A percentile compares a stretch with the other conserved stretches of the same genome.
Evolutionary conservation across 768 basidiomycete genomes (phyloP).

Genomic region (Mrakia frigida): DNA sequence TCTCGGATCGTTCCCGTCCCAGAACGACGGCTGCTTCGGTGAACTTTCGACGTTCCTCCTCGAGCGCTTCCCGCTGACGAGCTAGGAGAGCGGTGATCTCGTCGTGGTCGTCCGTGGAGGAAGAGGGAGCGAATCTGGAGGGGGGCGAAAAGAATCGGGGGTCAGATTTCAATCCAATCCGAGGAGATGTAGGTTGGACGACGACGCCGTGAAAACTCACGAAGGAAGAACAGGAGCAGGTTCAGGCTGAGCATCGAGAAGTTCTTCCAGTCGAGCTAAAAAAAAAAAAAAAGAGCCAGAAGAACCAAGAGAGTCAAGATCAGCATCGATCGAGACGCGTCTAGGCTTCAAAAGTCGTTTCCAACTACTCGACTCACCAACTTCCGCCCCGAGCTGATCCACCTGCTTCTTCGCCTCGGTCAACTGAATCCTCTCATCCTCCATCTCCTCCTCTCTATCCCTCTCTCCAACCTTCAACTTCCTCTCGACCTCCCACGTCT

Average conservation of each 20-base stretch:
- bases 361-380: not conserved
- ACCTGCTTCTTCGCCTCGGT: constrained; percentile 13
- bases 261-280: not conserved
- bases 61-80: constrained; percentile 54
- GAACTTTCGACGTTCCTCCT: constrained; percentile 61
- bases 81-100: not conserved
- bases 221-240: not conserved
- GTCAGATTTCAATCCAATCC: not conserved
- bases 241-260: not conserved
- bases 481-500: constrained; percentile 5
- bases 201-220: not conserved
- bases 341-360: not conserved
- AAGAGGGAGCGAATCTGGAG: not conserved
- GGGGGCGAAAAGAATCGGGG: not conserved
- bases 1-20: constrained; percentile 58
- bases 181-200: not conserved
- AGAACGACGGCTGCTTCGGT: constrained; percentile 61
- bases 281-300: not conserved
- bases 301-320: not conserved
- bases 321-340: not conserved
- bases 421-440: constrained; percentile 12
- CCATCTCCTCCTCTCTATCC: constrained; percentile 4
- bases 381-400: not conserved
- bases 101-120: not conserved
- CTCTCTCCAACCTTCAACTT: constrained; percentile 12